Percentiles rank a stretch among this genome's conserved stretches.
Evolutionary conservation across 176 grass and related monocot genomes (phyloP).

Genomic region (Urochloa ruziziensis): DNA sequence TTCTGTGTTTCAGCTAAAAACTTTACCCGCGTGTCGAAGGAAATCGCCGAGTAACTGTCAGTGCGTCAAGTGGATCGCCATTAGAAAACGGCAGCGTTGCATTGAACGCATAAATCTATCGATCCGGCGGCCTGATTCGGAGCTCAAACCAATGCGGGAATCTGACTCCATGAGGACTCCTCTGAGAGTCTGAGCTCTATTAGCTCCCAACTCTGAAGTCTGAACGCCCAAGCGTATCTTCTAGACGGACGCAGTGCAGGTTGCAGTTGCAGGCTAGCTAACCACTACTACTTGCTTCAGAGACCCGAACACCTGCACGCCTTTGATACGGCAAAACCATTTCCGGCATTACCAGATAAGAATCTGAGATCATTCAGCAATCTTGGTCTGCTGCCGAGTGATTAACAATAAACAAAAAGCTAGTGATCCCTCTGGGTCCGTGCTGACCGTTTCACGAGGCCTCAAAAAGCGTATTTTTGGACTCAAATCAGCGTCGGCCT

Average conservation of each 20-base stretch:
- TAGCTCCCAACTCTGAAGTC: not conserved
- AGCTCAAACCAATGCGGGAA: conserved; percentile 34
- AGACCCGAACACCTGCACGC: not conserved
- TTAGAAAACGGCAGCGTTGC: conserved; percentile 28
- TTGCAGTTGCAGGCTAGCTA: not conserved
- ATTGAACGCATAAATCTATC: conserved; percentile 40
- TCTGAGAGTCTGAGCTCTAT: not conserved
- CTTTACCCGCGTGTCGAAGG: not conserved
- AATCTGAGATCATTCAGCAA: not conserved
- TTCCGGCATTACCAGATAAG: not conserved
- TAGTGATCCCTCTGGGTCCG: not conserved
- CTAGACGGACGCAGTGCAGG: not conserved
- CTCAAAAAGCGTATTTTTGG: conserved; percentile 18
- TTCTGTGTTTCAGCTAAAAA: not conserved
- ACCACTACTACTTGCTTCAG: not conserved
- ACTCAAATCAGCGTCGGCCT: not conserved
- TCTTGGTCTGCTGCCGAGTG: not conserved
- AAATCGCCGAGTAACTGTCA: not conserved
- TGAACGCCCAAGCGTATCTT: not conserved
- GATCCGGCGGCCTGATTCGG: not conserved
- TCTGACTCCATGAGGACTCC: not conserved
- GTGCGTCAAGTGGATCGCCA: not conserved
- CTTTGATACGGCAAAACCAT: not conserved
- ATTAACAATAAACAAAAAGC: not conserved
- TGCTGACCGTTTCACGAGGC: conserved; percentile 3